Evolutionary conservation across 2,329 filamentous ascomycete genomes (phyloP).

Genomic region (Endocalyx cinctus): DNA sequence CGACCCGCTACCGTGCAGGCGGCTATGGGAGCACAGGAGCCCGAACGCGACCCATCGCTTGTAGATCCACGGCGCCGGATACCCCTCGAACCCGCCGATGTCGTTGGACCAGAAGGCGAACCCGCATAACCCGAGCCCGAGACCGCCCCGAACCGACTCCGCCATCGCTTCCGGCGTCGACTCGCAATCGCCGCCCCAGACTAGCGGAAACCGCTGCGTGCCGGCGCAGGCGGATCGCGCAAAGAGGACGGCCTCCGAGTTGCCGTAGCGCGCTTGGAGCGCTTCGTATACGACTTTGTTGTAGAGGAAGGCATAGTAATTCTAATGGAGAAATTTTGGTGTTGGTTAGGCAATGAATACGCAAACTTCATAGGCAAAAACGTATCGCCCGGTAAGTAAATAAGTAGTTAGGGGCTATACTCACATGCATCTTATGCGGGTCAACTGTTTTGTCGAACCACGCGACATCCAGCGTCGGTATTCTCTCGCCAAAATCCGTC

Average conservation of each 20-base stretch:
- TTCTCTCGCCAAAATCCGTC: conserved; percentile 71
- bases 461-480: conserved; percentile 60
- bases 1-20: conserved; percentile 64
- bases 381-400: background rate
- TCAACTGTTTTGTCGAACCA: conserved; percentile 59
- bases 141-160: conserved; percentile 62
- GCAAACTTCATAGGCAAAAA: background rate
- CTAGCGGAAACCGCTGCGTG: conserved; percentile 63
- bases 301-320: conserved; percentile 71
- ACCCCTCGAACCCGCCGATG: conserved; percentile 69
- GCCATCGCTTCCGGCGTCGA: conserved; percentile 69
- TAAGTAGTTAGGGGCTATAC: conserved; percentile 2
- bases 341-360: background rate
- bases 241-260: conserved; percentile 57
- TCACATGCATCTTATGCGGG: conserved; percentile 59
- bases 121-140: conserved; percentile 59
- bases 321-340: too few relatives aligned
- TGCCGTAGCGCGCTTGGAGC: conserved; percentile 49
- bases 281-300: conserved; percentile 67
- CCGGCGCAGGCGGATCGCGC: conserved; percentile 64
- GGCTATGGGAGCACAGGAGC: conserved; percentile 64
- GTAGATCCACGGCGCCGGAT: conserved; percentile 63
- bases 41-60: conserved; percentile 78
- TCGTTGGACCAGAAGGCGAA: conserved; percentile 68
- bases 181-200: conserved; percentile 74